Conservation (phyloP, 768 basidiomycete genomes). For the Hericium alpestre region DNA sequence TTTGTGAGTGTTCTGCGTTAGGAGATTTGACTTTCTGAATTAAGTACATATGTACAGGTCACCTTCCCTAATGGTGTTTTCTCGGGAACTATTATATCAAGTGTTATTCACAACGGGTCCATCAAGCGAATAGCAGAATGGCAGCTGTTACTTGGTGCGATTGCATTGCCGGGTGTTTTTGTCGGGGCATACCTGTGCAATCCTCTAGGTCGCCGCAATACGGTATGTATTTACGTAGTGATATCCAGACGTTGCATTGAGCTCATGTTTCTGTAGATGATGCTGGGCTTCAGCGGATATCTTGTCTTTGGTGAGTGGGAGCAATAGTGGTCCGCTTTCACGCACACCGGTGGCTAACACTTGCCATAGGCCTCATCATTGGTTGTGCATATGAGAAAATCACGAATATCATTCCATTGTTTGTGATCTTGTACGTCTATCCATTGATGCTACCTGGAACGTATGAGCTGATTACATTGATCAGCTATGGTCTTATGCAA, state of each 20-base stretch:
- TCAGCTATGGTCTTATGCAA: slow-evolving; percentile 62
- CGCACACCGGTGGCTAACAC: background rate
- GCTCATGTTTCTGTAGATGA: slow-evolving; percentile 34
- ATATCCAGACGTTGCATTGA: background rate
- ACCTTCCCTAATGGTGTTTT: slow-evolving; percentile 69
- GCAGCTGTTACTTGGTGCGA: slow-evolving; percentile 52
- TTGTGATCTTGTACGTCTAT: slow-evolving; percentile 50
- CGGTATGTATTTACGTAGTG: slow-evolving; percentile 26
- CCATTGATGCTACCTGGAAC: background rate
- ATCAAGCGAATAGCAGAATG: slow-evolving; percentile 57
- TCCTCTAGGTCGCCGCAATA: slow-evolving; percentile 47
- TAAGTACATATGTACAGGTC: slow-evolving; percentile 27
- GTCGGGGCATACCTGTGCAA: slow-evolving; percentile 34
- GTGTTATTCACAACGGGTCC: slow-evolving; percentile 44
- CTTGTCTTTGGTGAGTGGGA: slow-evolving; percentile 42
- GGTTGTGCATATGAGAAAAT: slow-evolving; percentile 54
- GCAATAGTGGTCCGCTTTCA: background rate
- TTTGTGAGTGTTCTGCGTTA: slow-evolving; percentile 31
- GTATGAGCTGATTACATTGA: background rate
- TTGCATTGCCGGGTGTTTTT: slow-evolving; percentile 48
- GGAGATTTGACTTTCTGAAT: background rate
- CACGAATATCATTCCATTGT: slow-evolving; percentile 49
- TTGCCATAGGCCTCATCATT: slow-evolving; percentile 38
- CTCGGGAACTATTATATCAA: slow-evolving; percentile 56
- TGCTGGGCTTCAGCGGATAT: slow-evolving; percentile 59